These are phyloP conservation scores for Calvatia gigantea DNA, from an alignment of 768 basidiomycete genomes.

Conservation along the genomic window DNA sequence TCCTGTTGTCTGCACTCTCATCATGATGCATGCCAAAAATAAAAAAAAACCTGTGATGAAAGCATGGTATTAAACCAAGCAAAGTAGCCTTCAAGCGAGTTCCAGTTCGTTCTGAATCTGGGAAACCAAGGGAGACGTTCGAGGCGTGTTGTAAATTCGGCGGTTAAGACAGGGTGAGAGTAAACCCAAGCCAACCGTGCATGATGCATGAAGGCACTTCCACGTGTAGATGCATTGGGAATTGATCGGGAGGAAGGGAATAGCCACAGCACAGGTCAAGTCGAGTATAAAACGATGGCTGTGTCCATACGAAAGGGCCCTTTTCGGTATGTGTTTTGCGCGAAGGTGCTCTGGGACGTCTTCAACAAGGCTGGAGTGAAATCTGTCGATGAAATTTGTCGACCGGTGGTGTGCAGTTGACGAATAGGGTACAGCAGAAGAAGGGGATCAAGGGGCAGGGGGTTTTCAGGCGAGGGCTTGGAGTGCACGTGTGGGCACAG, in stretches of 20 bases:
- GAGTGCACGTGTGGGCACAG: conserved; percentile 4
- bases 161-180: too few relatives aligned
- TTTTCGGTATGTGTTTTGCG: not conserved
- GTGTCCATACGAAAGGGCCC: conserved; percentile 7
- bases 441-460: not conserved
- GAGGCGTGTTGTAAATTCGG: too few relatives aligned
- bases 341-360: not conserved
- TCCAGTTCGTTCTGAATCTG: too few relatives aligned
- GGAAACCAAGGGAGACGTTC: too few relatives aligned
- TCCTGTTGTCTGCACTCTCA: too few relatives aligned
- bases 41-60: too few relatives aligned
- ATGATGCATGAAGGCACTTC: not conserved
- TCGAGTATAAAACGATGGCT: not conserved
- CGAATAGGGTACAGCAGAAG: not conserved
- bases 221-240: not conserved
- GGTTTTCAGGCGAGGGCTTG: not conserved
- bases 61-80: too few relatives aligned
- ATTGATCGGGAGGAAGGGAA: not conserved
- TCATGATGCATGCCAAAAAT: too few relatives aligned
- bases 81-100: too few relatives aligned
- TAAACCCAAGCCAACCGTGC: not conserved
- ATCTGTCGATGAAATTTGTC: too few relatives aligned
- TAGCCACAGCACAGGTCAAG: not conserved
- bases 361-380: too few relatives aligned
- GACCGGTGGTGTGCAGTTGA: not conserved